Conservation (phyloP, 2,329 filamentous ascomycete genomes). For the Endothia cerciana region DNA sequence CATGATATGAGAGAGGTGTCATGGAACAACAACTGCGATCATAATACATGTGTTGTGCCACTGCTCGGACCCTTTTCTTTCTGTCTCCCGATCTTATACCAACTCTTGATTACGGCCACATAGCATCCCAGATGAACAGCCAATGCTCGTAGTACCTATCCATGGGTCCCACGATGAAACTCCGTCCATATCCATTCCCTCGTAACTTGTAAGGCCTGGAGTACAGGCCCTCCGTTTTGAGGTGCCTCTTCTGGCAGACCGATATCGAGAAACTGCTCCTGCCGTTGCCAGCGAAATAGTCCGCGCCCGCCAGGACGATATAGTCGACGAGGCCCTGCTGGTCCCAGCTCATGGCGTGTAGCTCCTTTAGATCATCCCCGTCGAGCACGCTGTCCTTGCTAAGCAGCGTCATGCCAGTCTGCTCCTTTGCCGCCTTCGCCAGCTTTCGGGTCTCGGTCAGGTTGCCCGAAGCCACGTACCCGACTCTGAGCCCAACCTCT, state of each 20-base stretch:
- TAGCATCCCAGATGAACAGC: constrained; percentile 52
- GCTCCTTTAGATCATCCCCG: constrained; percentile 34
- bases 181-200: constrained; percentile 46
- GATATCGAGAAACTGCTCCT: constrained; percentile 54
- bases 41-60: too few species aligned
- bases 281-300: constrained; percentile 49
- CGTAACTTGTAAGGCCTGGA: constrained; percentile 48
- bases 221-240: constrained; percentile 45
- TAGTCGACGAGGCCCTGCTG: constrained; percentile 50
- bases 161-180: constrained; percentile 49
- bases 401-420: constrained; percentile 40
- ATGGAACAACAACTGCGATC: neutral
- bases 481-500: constrained; percentile 37
- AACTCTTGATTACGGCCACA: constrained; percentile 43
- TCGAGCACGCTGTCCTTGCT: constrained; percentile 44
- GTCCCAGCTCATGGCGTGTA: constrained; percentile 48
- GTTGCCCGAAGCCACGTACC: constrained; percentile 52
- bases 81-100: neutral
- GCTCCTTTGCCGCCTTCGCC: constrained; percentile 37
- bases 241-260: constrained; percentile 49
- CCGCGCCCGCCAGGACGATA: constrained; percentile 44
- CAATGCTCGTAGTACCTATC: constrained; percentile 52
- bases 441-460: constrained; percentile 46
- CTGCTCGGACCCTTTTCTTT: neutral
- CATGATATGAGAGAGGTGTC: too few species aligned